phyloP scores from a whole-genome alignment of 192 early-diverging fungal species.

The Spizellomyces punctatus region DNA sequence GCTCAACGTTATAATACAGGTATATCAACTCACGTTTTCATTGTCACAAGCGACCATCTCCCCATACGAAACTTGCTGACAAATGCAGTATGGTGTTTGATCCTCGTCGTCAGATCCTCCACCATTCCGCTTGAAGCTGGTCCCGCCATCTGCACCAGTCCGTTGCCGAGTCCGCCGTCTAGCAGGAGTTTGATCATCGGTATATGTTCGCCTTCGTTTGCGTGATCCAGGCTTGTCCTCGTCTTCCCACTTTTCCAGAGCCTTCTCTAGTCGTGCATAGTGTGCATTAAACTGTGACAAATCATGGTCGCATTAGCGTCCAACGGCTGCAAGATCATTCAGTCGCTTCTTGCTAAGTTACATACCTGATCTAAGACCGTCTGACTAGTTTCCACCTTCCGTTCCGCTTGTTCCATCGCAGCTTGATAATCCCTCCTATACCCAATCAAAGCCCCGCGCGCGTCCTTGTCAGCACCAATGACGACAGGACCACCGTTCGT shows the following conservation, averaged over 20 bases:
- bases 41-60: constrained; percentile 68
- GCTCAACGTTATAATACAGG: no score
- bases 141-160: no score
- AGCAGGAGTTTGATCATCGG: neutral
- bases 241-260: constrained; percentile 11
- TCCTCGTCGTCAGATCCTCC: constrained; percentile 28
- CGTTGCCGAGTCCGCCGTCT: neutral
- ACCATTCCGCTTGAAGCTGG: neutral
- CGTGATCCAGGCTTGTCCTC: neutral
- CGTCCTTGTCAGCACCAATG: constrained; percentile 27
- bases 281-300: constrained; percentile 15
- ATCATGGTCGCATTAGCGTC: neutral
- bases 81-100: constrained; percentile 59
- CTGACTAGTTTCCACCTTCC: constrained; percentile 29
- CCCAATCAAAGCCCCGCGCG: constrained; percentile 23
- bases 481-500: constrained; percentile 7
- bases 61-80: constrained; percentile 58
- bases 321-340: neutral
- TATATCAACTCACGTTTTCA: neutral
- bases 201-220: neutral
- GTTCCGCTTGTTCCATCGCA: constrained; percentile 10
- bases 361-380: constrained; percentile 17
- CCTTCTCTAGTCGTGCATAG: constrained; percentile 10
- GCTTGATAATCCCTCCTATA: constrained; percentile 28
- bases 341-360: neutral